Percentiles rank a stretch among this genome's conserved stretches.
Conservation (phyloP, 2,329 filamentous ascomycete species). For the Hortaea werneckii region DNA sequence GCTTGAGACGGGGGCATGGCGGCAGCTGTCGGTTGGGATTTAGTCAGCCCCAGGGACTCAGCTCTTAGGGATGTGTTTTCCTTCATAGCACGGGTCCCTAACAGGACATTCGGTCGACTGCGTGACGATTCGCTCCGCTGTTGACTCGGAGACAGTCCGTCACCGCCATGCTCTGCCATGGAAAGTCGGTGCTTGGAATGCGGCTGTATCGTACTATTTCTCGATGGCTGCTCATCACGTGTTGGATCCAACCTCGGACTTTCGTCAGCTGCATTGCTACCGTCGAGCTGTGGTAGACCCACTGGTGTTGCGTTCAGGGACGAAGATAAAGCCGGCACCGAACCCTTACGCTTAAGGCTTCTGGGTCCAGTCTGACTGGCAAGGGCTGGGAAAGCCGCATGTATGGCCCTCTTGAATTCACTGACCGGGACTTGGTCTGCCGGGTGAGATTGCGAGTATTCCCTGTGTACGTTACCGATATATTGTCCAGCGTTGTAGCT, state of each 20-base stretch:
- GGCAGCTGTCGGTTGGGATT: no score
- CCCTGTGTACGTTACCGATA: slow-evolving; percentile 4
- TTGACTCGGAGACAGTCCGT: no score
- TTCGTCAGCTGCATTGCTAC: neutral
- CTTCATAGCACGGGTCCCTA: no score
- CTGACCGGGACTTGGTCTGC: neutral
- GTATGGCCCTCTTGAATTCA: neutral
- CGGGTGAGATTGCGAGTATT: slow-evolving; percentile 8
- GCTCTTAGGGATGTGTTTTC: no score
- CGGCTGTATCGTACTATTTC: no score
- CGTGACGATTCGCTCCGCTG: no score
- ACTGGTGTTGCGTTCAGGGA: neutral
- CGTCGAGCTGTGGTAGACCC: neutral
- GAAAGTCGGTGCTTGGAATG: no score
- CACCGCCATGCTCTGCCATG: no score
- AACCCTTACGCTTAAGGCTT: neutral
- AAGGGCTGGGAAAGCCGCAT: neutral
- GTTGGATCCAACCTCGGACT: neutral
- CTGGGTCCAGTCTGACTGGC: neutral
- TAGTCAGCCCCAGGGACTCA: no score
- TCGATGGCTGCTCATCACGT: no score
- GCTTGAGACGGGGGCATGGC: no score
- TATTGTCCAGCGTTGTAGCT: neutral
- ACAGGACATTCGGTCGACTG: no score
- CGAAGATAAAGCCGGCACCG: neutral